These are phyloP conservation scores for Phytophthora gonapodyides DNA, from an alignment of 352 stramenopile genomes.

Conservation along the genomic window DNA sequence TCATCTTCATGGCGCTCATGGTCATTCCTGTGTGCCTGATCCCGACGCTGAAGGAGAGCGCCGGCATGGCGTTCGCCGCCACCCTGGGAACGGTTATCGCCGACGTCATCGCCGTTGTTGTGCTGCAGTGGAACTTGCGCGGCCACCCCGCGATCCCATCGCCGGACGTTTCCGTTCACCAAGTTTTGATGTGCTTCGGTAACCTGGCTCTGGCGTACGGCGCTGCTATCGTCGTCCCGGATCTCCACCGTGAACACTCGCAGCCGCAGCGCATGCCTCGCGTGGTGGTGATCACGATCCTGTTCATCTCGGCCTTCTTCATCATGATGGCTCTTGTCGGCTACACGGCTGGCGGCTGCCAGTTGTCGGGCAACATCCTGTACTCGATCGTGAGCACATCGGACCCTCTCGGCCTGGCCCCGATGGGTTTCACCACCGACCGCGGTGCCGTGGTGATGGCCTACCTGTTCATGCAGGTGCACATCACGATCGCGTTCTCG, in stretches of 20 bases:
- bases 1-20: conserved; percentile 55
- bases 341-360: conserved; percentile 54
- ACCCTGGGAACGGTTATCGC: conserved; percentile 56
- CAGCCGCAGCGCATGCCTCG: conserved; percentile 57
- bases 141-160: conserved; percentile 43
- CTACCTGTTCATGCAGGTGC: conserved; percentile 62
- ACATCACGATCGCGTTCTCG: conserved; percentile 55
- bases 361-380: conserved; percentile 61
- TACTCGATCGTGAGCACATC: conserved; percentile 52
- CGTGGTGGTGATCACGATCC: conserved; percentile 53
- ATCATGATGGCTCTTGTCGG: conserved; percentile 42
- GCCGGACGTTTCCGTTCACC: conserved; percentile 45
- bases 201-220: conserved; percentile 57
- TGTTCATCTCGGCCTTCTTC: conserved; percentile 57
- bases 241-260: conserved; percentile 55
- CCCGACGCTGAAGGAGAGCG: conserved; percentile 57
- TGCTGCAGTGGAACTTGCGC: conserved; percentile 54
- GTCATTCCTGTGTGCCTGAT: conserved; percentile 49
- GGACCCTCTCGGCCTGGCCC: conserved; percentile 29
- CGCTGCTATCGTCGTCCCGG: conserved; percentile 56
- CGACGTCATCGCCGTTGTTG: conserved; percentile 40
- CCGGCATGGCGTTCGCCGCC: conserved; percentile 47
- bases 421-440: conserved; percentile 53
- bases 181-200: conserved; percentile 53
- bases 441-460: conserved; percentile 51